Evolutionary conservation across 441 rosid genomes (phyloP), one percentile per base, ranked within the genome.

Genomic region (Croton laevigatus): DNA sequence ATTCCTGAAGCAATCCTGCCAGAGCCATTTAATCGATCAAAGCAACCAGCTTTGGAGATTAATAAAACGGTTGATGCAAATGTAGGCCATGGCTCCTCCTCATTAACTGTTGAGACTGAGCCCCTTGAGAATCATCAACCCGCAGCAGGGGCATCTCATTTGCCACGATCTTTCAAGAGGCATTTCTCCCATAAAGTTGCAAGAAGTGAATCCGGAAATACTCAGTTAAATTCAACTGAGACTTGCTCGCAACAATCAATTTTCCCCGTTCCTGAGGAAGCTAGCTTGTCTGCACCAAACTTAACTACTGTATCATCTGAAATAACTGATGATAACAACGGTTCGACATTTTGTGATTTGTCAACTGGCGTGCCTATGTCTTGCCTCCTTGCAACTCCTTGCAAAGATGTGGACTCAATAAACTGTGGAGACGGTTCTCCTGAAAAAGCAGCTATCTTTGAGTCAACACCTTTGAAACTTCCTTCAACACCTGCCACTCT

Each of bases 1-100:
- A 75, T 95, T 79, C 98, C 98, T 2, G 89, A 83, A 73, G 96
- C 80, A 37, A 73, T 78, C 19, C 84, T 92, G 59, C 97, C 95
- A 1, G 94, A 87, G 77, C 88, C 91, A 3, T 94, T 83, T 80
- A 82, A 81, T 74, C 68, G 55, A 37, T 57, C 62, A 37, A 78
- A 80, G 76, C 69, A 63, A 49, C 44, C 44, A 4, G 44, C 44
- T 6, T 7, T 40, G 44, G 44, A 40, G 44, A 40, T 5, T 40
- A 75, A 37, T 23, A 45, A 61, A 62, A 17, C 80, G 53, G 65
- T 55, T 38, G 65, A 17, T 63, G 69, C 27, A 52, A 59, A 51
- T 20, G 23, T 45, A 19, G 32, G 34, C 40, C 58, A 59, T 16
- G 22, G 17, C 19, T 62, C 59, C 23, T 13, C 66, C 40, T 55